Conservation (phyloP, 2,329 filamentous ascomycete species). For the Chalaropsis thielavioides region DNA sequence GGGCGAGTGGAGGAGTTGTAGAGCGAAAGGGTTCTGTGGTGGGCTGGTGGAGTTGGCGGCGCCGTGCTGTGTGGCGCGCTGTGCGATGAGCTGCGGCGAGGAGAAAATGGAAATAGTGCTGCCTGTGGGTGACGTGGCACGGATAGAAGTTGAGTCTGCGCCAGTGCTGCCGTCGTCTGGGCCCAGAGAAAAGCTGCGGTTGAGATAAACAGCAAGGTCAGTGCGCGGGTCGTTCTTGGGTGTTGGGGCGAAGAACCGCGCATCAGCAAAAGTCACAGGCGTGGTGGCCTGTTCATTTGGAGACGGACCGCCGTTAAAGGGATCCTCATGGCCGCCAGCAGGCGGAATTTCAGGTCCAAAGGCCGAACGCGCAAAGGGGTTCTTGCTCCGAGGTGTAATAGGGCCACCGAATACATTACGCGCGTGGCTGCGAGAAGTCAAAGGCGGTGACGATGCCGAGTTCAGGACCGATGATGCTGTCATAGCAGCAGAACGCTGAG, state of each 20-base stretch:
- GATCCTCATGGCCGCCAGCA: background rate
- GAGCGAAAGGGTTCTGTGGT: slow-evolving; percentile 10
- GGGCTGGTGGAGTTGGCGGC: background rate
- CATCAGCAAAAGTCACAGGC: slow-evolving; percentile 35
- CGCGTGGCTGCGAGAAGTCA: background rate
- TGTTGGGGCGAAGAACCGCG: slow-evolving; percentile 34
- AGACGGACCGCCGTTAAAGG: background rate
- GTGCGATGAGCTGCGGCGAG: slow-evolving; percentile 11
- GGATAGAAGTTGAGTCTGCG: background rate
- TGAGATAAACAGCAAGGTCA: slow-evolving; percentile 26
- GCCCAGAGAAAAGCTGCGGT: slow-evolving; percentile 25
- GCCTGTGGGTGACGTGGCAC: slow-evolving; percentile 8
- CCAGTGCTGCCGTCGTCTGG: slow-evolving; percentile 9
- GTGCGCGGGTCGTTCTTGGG: slow-evolving; percentile 25
- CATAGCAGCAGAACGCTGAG: slow-evolving; percentile 14
- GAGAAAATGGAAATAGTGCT: slow-evolving; percentile 14
- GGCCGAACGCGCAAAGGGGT: background rate
- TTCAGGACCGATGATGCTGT: slow-evolving; percentile 5
- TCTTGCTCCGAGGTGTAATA: background rate
- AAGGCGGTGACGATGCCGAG: background rate
- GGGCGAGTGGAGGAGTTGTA: slow-evolving; percentile 15
- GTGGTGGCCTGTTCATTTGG: background rate
- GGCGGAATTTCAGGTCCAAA: background rate
- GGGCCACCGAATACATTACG: background rate
- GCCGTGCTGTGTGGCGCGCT: slow-evolving; percentile 10